Base-by-base conservation (phyloP, 345 rosid species). In the Pseudoturritis turrita region DNA sequence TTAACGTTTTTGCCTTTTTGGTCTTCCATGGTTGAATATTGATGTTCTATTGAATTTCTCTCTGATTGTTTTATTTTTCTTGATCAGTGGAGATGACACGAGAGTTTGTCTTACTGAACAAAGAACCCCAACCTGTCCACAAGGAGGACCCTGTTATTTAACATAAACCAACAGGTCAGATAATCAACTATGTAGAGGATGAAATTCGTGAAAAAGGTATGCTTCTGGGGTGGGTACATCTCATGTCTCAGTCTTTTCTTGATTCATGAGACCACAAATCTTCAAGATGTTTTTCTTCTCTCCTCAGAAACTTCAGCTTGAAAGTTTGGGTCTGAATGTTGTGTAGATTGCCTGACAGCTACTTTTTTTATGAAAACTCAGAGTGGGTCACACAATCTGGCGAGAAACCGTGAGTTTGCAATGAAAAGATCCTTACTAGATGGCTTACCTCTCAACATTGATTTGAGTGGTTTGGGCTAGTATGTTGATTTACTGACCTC, bases 111-210 rank as follows among this genome's bases (percentile, higher is more conserved):
- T 55, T 93, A 56, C 73, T 93, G 56, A 87, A 90, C 81, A 88
- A 87, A 80, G 92, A 90, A 77, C 91, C 93, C 14, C 96, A 86
- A 72, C 88, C 90, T 59, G 70, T 81, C 57, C 83, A 86, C 19
- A 83, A 77, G 44, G 97, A 87, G 71, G 90, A 90, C 86, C 97
- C 94, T 57, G 77, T 90, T 53, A 90, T 93, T 52, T 75, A 90
- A 62, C 98, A 90, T 71, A 86, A 87, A 11, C 91, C 85, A 72
- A 84, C 96, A 45, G 96, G 97, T 69, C 82, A 84, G 49, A 77
- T 93, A 77, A 90, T 90, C 61, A 89, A 93, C 83, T 89, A 77
- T 37, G 76, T 87, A 2, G 98, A 93, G 28, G 97, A 93, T 81
- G 97, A 90, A 61, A 80, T 81, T 77, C 29, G n/a, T n/a, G n/a